Conservation (phyloP, 768 basidiomycete species). For the Amyloporia xantha region DNA sequence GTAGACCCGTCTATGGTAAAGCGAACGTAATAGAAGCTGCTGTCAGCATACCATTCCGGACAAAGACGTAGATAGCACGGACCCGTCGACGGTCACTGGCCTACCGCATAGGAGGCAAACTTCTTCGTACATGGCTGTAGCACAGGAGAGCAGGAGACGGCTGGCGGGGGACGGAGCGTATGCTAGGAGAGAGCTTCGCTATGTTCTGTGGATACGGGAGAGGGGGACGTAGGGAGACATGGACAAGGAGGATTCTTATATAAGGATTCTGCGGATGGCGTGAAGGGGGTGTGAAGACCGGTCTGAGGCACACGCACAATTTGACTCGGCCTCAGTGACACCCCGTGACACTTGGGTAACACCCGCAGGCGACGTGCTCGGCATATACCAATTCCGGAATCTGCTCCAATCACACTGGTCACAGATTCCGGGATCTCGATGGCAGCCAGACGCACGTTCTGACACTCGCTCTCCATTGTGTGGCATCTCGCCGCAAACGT, state of each 20-base stretch:
- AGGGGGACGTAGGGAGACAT: not conserved
- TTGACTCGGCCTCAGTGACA: constrained; percentile 4
- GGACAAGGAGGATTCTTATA: constrained; percentile 1
- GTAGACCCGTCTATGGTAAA: constrained; percentile 53
- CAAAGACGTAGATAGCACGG: constrained; percentile 21
- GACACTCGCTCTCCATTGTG: not conserved
- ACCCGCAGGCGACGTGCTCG: not conserved
- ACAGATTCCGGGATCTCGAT: not conserved
- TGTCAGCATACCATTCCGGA: constrained; percentile 10
- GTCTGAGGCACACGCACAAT: constrained; percentile 2
- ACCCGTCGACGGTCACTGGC: constrained; percentile 58
- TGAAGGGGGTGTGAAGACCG: constrained; percentile 5
- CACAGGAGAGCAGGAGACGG: not conserved
- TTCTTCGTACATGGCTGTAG: constrained; percentile 65
- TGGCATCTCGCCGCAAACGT: not conserved
- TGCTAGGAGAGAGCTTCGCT: too few relatives aligned
- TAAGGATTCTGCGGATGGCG: not conserved
- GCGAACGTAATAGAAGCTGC: constrained; percentile 8
- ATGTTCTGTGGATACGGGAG: too few relatives aligned
- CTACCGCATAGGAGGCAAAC: constrained; percentile 69
- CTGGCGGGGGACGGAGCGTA: not conserved
- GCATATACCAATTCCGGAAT: not conserved
- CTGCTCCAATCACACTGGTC: not conserved
- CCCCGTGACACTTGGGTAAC: not conserved
- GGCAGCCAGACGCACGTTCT: constrained; percentile 4